Base-by-base conservation (phyloP, 129 eudicot species). In the Arctium lappa region DNA sequence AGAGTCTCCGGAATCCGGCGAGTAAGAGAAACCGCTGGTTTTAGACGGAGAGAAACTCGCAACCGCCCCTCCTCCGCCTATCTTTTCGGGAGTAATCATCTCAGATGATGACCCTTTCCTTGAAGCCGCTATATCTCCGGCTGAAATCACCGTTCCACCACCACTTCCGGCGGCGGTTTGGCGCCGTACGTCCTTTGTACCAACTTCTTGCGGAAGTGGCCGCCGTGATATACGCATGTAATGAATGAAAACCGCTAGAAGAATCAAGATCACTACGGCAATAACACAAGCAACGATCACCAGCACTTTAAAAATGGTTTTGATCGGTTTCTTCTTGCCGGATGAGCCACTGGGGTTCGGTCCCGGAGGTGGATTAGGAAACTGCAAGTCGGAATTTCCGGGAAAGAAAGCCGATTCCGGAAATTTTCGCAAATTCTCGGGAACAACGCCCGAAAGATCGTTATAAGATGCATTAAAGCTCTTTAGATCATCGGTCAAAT, bases 1-100 rank as follows among this genome's bases (percentile, higher is more conserved):
- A 22, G 99, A 96, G 53, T 93, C 99, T 5, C 98, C 96, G 3
- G 98, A 96, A 72, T 90, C 98, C 1, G 99, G 97, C 33, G 98
- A 96, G 93, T 97, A 96, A 37, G 99, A 93, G 75, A 93, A 88
- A 53, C 91, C 97, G 85, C 98, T 93, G 32, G 70, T 87, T 87
- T 93, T 96, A 48, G 98, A 88, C 56, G 99, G 98, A 29, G 99
- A 96, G 15, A 90, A 85, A 37, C 98, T 93, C 12, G 99, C 88
- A 53, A 89, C 76, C 0, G 87, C 94, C 18, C 89, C 88, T 63
- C 77, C 68, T 6, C 74, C 82, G 12, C 82, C 86, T 0, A 90
- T 88, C 82, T 96, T 97, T 80, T 90, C 95, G 0, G 98, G 89
- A 31, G 94, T 89, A 56, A 95, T 87, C 7, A 86, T 82, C 78